phyloP scores from a whole-genome alignment of 208 protist genomes.

The Wallacemonas sp. region DNA sequence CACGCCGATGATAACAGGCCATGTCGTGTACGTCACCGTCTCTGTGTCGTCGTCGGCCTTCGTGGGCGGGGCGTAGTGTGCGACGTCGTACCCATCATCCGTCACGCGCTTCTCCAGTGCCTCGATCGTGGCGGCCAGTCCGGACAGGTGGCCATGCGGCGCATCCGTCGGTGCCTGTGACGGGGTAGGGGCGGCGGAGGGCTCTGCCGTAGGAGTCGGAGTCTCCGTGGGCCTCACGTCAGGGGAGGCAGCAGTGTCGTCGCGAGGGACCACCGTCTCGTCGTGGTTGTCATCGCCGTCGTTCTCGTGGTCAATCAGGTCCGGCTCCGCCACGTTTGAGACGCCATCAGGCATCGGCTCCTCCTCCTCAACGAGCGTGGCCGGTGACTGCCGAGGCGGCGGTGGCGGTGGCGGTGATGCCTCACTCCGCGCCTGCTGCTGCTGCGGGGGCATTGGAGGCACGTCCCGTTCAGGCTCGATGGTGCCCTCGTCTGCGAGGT shows the following conservation, averaged over 20 bases:
- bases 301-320: no score
- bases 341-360: neutral
- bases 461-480: no score
- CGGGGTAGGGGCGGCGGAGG: neutral
- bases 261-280: no score
- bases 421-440: no score
- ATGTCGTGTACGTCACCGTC: slow-evolving; percentile 19
- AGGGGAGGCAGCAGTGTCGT: neutral
- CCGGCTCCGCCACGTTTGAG: neutral
- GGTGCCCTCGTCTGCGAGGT: no score
- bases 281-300: no score
- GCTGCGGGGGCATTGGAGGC: no score
- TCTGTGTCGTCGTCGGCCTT: slow-evolving; percentile 10
- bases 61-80: slow-evolving; percentile 21
- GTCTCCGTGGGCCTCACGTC: neutral
- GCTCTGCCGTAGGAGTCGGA: neutral
- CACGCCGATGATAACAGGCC: slow-evolving; percentile 22
- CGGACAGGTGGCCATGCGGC: neutral
- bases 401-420: neutral
- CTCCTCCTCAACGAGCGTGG: neutral
- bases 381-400: no score
- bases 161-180: neutral
- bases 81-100: slow-evolving; percentile 32
- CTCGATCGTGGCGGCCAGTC: neutral
- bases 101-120: slow-evolving; percentile 10